Evolutionary conservation across 805 yeast genomes (phyloP).

Genomic region (Monosporozyma siamensis): DNA sequence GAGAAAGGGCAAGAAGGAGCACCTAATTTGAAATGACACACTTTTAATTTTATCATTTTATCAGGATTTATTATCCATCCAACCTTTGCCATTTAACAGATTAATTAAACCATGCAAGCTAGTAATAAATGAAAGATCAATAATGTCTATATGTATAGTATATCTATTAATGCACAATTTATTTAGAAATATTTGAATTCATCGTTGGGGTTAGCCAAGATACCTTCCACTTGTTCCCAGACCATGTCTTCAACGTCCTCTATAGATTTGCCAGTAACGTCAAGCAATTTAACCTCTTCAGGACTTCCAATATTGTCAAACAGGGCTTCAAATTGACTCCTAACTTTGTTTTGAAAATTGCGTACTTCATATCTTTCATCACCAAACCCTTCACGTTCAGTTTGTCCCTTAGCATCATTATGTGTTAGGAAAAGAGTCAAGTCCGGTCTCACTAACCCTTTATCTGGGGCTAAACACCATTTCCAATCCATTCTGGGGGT

Average conservation of each 20-base stretch:
- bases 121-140: too few relatives aligned
- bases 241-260: slow-evolving; percentile 45
- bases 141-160: too few relatives aligned
- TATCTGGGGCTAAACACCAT: slow-evolving; percentile 80
- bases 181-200: slow-evolving; percentile 4
- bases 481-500: slow-evolving; percentile 41
- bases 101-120: too few relatives aligned
- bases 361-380: slow-evolving; percentile 81
- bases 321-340: slow-evolving; percentile 34
- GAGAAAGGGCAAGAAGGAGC: too few relatives aligned
- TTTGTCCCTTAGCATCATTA: slow-evolving; percentile 28
- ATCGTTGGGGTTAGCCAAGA: slow-evolving; percentile 10
- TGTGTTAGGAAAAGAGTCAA: slow-evolving; percentile 64
- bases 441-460: slow-evolving; percentile 83
- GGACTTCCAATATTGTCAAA: slow-evolving; percentile 18
- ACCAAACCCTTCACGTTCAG: slow-evolving; percentile 74
- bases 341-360: slow-evolving; percentile 68
- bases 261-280: slow-evolving; percentile 51
- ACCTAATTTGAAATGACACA: too few relatives aligned
- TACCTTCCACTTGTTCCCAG: slow-evolving; percentile 27
- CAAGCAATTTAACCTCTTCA: slow-evolving; percentile 36
- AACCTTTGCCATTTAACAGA: too few relatives aligned
- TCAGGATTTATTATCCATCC: too few relatives aligned
- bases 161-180: neutral
- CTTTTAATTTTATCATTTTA: too few relatives aligned